Evolutionary conservation across 2,329 filamentous ascomycete species (phyloP).

Genomic region (Aspergillus caelatus): DNA sequence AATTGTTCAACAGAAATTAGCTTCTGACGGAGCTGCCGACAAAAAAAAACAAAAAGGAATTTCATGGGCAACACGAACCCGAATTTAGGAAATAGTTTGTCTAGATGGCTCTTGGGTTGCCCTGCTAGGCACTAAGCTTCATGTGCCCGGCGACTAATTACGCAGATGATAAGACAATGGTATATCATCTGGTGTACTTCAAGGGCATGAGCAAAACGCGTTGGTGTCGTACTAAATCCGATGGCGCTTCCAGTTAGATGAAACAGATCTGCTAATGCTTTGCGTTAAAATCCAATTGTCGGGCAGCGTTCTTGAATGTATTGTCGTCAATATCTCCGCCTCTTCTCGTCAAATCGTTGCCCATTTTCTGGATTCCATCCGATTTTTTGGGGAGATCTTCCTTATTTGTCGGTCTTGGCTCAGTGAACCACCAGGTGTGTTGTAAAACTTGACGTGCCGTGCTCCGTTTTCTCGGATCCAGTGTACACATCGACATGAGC

Average conservation of each 20-base stretch:
- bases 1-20: background rate
- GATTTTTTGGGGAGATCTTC: slow-evolving; percentile 79
- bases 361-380: slow-evolving; percentile 74
- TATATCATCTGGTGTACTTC: background rate
- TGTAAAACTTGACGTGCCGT: slow-evolving; percentile 76
- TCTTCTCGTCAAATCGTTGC: slow-evolving; percentile 76
- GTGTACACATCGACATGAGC: slow-evolving; percentile 77
- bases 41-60: background rate
- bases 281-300: slow-evolving; percentile 76
- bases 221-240: background rate
- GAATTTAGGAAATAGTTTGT: background rate
- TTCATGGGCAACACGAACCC: background rate
- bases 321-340: slow-evolving; percentile 71
- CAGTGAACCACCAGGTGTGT: slow-evolving; percentile 83
- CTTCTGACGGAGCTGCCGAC: background rate
- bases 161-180: background rate
- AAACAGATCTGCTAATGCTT: slow-evolving; percentile 10
- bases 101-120: background rate
- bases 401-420: slow-evolving; percentile 80
- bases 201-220: background rate
- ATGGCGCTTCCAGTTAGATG: too few species aligned
- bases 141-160: background rate
- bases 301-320: slow-evolving; percentile 71
- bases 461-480: slow-evolving; percentile 85
- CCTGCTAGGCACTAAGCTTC: background rate